phyloP scores from a whole-genome alignment of 2,329 filamentous ascomycete genomes.

The Stagonosporopsis vannaccii region DNA sequence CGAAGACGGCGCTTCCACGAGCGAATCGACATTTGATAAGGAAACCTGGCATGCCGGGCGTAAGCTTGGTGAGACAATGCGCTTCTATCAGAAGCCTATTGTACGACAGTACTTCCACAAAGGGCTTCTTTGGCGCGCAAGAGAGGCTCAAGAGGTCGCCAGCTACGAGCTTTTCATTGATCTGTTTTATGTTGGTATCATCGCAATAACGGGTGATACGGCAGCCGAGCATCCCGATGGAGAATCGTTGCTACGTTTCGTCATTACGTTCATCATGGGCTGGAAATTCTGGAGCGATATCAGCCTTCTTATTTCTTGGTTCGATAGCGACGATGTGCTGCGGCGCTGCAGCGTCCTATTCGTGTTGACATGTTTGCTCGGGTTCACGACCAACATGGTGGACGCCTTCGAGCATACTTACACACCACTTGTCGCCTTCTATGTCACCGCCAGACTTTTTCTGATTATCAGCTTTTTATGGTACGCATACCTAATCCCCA shows the following conservation, averaged over 20 bases:
- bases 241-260: constrained; percentile 64
- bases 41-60: constrained; percentile 47
- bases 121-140: constrained; percentile 68
- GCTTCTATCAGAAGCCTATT: constrained; percentile 66
- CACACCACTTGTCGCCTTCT: constrained; percentile 66
- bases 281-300: constrained; percentile 72
- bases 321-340: constrained; percentile 67
- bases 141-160: constrained; percentile 66
- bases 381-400: constrained; percentile 69
- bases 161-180: constrained; percentile 72
- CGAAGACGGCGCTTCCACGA: constrained; percentile 13
- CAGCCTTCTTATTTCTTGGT: constrained; percentile 65
- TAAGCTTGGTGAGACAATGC: constrained; percentile 57
- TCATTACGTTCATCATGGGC: constrained; percentile 67
- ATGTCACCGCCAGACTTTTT: constrained; percentile 64
- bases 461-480: constrained; percentile 58
- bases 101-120: constrained; percentile 72
- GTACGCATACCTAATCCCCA: constrained; percentile 61
- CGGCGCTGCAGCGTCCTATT: constrained; percentile 67
- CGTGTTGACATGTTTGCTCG: constrained; percentile 67
- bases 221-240: constrained; percentile 65
- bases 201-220: constrained; percentile 69
- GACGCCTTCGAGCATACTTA: constrained; percentile 63
- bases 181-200: constrained; percentile 69
- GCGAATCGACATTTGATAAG: constrained; percentile 41